Base-by-base conservation (phyloP, 768 basidiomycete genomes). In the Lentinula edodes region DNA sequence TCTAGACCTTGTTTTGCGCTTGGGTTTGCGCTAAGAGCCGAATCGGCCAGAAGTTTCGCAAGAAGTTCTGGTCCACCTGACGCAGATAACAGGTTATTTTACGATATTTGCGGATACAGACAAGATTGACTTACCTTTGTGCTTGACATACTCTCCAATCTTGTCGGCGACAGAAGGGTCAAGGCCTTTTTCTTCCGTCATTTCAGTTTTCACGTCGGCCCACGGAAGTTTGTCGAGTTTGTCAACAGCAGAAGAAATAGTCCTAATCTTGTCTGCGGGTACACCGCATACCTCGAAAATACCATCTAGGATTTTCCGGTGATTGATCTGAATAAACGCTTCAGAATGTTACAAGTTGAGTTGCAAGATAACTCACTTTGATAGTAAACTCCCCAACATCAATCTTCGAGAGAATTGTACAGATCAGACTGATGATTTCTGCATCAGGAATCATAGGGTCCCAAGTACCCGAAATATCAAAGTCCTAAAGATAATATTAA, bases 371-470 rank as follows among this genome's bases (percentile, higher is more conserved):
- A 15, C 42, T 9, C 42, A 90, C 91, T 83, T 98, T 98, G 80
- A 99, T 77, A 1, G 90, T 94, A 70, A 91, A 99, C 42, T 97
- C 95, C 48, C 95, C 95, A 18, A 99, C 88, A 58, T 97, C 93
- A 9, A 99, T 80, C 60, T 81, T 84, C 0, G 85, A 83, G 56
- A 98, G 76, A 35, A 95, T 82, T 6, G 93, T 93, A 68, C 89
- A 92, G 0, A 93, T 67, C 62, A 98, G 72, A 64, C 87, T 87
- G 64, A 98, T 81, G 32, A 97, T 72, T 72, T 99, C 97, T 1
- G 93, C 92, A 70, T 98, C 97, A 8, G 97, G 92, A 59, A 99
- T 92, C 97, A 99, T 99, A 3, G 93, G 76, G 72, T 99, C 97
- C 88, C 92, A 98, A 7, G 73, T 69, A 8, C 97, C 97, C 35